Conservation (phyloP, 441 rosid genomes). For the Pelargonium citronellum region DNA sequence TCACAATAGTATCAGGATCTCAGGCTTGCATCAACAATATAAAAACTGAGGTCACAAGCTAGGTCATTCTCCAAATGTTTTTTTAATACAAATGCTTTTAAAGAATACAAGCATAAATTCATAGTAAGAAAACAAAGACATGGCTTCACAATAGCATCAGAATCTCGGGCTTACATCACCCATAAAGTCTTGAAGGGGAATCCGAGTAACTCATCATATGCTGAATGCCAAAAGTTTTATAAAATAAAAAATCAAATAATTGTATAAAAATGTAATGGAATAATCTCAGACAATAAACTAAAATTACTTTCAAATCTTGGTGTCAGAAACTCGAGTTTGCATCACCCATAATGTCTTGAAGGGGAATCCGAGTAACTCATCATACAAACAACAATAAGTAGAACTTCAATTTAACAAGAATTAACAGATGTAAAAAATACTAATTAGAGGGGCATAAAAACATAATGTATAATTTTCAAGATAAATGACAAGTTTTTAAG, state of each 20-base stretch:
- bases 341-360: conserved; percentile 69
- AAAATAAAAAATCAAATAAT: neutral
- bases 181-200: conserved; percentile 28
- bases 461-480: no score
- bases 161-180: conserved; percentile 20
- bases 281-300: no score
- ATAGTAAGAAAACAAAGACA: neutral
- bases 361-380: conserved; percentile 85
- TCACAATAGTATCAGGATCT: conserved; percentile 11
- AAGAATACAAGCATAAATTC: no score
- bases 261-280: no score
- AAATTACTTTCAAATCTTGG: neutral
- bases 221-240: neutral
- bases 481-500: no score
- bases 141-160: conserved; percentile 12
- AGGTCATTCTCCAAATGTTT: neutral
- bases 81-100: no score
- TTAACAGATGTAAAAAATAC: neutral
- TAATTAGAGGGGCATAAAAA: no score
- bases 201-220: conserved; percentile 28
- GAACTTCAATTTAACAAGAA: neutral
- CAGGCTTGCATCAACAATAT: neutral
- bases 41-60: neutral
- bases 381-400: conserved; percentile 21
- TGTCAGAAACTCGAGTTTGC: conserved; percentile 66